Evolutionary conservation across 352 stramenopile genomes (phyloP).

Genomic region (Phytophthora quininea): DNA sequence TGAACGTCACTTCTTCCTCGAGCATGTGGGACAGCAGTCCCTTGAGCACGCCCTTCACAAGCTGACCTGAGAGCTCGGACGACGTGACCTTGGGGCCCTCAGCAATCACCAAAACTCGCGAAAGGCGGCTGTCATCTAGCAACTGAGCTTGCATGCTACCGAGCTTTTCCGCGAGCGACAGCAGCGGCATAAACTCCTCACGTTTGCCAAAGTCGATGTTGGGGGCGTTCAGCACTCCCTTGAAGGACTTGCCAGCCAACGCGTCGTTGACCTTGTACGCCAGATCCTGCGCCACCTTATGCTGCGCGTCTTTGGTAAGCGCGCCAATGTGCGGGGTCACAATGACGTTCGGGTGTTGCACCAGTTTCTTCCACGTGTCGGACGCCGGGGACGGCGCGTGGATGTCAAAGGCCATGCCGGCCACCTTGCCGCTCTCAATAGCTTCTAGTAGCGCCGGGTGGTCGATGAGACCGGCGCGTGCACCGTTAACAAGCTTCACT

Average conservation of each 20-base stretch:
- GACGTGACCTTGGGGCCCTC: constrained; percentile 86
- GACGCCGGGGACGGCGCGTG: constrained; percentile 51
- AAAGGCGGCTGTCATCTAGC: constrained; percentile 73
- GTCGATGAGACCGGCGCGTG: constrained; percentile 94
- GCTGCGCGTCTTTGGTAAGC: constrained; percentile 94
- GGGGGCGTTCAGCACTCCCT: constrained; percentile 95
- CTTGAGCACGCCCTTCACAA: constrained; percentile 92
- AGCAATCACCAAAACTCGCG: constrained; percentile 75
- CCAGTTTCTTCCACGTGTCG: constrained; percentile 73
- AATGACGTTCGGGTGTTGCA: constrained; percentile 91
- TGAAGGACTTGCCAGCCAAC: constrained; percentile 92
- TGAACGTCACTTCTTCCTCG: constrained; percentile 91
- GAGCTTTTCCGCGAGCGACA: constrained; percentile 92
- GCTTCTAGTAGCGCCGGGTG: constrained; percentile 89
- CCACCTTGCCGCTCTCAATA: constrained; percentile 84
- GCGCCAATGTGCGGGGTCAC: constrained; percentile 96
- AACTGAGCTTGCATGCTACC: constrained; percentile 88
- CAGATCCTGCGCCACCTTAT: constrained; percentile 91
- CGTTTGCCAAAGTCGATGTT: constrained; percentile 89
- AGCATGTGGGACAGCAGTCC: constrained; percentile 90
- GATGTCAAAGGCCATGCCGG: constrained; percentile 79
- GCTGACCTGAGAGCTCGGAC: constrained; percentile 76
- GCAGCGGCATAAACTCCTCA: constrained; percentile 81
- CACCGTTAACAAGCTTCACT: constrained; percentile 94
- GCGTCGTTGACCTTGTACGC: constrained; percentile 93